Evolutionary conservation across 371 early-diverging fungal genomes (phyloP).

Genomic region (Phascolomyces articulosus): DNA sequence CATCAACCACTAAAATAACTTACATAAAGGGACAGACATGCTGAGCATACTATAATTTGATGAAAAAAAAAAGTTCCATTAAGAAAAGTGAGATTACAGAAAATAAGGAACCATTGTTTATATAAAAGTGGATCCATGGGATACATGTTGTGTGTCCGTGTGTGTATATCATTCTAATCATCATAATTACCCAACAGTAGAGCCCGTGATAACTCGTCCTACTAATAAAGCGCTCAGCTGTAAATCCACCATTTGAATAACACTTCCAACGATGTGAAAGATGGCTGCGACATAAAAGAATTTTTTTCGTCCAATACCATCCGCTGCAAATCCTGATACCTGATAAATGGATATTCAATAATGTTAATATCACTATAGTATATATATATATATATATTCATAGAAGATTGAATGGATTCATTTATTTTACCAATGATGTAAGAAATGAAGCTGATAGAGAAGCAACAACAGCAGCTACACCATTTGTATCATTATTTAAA

Average conservation of each 20-base stretch:
- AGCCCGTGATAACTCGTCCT: conserved; percentile 76
- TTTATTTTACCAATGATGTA: conserved; percentile 33
- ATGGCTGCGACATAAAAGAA: conserved; percentile 54
- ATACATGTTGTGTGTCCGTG: not conserved
- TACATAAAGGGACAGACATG: conserved; percentile 48
- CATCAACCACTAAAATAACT: not conserved
- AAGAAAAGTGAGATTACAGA: no score
- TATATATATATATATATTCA: no score
- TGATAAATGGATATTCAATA: not conserved
- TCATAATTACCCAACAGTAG: conserved; percentile 69
- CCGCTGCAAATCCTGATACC: conserved; percentile 42
- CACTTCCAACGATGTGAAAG: conserved; percentile 74
- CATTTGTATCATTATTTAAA: conserved; percentile 19
- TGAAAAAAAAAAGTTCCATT: not conserved
- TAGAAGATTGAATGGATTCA: conserved; percentile 37
- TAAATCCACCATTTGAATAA: conserved; percentile 62
- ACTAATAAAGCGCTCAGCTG: conserved; percentile 56
- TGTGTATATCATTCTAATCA: not conserved
- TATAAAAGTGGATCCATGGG: not conserved
- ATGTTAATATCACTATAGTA: no score
- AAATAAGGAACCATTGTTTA: not conserved
- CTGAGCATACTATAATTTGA: conserved; percentile 26
- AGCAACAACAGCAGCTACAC: conserved; percentile 26
- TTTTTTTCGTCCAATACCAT: conserved; percentile 38
- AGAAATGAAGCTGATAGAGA: conserved; percentile 36